Conservation (phyloP, 148 eudicot genomes). For the Hydrangea macrophylla region DNA sequence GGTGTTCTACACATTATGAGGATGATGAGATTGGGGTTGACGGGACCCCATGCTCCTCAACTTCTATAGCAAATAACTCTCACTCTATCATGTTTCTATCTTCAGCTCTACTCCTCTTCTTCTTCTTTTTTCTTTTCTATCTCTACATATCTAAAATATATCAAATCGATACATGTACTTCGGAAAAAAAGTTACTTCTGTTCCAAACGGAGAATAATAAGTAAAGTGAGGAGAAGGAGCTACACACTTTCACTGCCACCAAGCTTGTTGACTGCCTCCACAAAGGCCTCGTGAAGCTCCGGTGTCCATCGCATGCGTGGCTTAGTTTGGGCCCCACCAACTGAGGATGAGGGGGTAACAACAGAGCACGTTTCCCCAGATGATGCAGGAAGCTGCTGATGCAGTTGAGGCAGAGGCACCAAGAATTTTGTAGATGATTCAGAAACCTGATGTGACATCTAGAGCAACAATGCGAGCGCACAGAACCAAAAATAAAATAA, state of each 20-base stretch:
- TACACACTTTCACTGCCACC: slow-evolving; percentile 87
- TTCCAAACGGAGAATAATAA: no score
- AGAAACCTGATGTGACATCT: slow-evolving; percentile 39
- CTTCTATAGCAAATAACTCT: no score
- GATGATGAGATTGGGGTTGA: no score
- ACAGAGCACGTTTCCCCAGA: slow-evolving; percentile 51
- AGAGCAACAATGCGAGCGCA: slow-evolving; percentile 4
- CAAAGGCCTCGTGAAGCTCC: slow-evolving; percentile 91
- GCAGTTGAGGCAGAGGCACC: slow-evolving; percentile 34
- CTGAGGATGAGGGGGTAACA: slow-evolving; percentile 53
- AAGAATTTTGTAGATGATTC: slow-evolving; percentile 34
- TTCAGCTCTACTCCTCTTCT: no score
- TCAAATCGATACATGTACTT: no score
- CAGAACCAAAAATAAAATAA: not conserved
- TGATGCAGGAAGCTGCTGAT: slow-evolving; percentile 47
- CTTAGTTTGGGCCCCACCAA: slow-evolving; percentile 46
- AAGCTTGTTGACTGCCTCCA: slow-evolving; percentile 86
- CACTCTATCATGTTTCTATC: no score
- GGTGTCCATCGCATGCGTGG: slow-evolving; percentile 99
- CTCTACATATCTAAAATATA: no score
- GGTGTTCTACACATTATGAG: no score
- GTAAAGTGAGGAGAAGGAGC: not conserved
- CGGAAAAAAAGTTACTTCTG: no score
- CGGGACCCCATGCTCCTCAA: no score
- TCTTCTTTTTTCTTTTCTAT: no score